Evolutionary conservation across 345 rosid genomes (phyloP).

Genomic region (Euphorbia peplus): DNA sequence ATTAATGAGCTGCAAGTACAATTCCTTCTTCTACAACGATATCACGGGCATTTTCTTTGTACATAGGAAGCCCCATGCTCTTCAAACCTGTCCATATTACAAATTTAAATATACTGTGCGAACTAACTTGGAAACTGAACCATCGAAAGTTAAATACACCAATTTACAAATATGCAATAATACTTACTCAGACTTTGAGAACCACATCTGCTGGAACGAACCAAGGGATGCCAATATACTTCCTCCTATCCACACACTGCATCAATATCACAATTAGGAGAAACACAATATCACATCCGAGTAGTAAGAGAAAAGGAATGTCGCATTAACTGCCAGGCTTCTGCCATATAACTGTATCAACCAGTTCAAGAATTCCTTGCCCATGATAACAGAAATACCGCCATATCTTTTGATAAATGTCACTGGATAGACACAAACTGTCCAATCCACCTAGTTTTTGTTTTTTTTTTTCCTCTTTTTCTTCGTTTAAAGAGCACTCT

Average conservation of each 20-base stretch:
- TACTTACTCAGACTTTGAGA: constrained; percentile 81
- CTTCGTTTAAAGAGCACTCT: too few relatives aligned
- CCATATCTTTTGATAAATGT: too few relatives aligned
- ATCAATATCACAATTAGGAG: background rate
- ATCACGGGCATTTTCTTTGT: constrained; percentile 93
- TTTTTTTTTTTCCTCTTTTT: too few relatives aligned
- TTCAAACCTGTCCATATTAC: constrained; percentile 61
- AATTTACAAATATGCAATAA: background rate
- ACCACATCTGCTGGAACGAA: constrained; percentile 98
- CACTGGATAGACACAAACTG: background rate
- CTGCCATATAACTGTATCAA: too few relatives aligned
- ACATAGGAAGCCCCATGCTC: constrained; percentile 96
- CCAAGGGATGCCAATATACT: constrained; percentile 89
- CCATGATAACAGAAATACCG: too few relatives aligned
- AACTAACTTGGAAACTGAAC: background rate
- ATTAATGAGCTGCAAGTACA: background rate
- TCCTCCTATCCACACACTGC: constrained; percentile 96
- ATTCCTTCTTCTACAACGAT: background rate
- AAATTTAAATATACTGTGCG: too few relatives aligned
- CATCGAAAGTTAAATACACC: background rate
- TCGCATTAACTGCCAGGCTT: too few relatives aligned
- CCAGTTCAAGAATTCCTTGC: background rate
- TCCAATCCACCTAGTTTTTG: background rate
- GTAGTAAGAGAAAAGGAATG: too few relatives aligned
- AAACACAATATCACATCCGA: background rate